Evolutionary conservation across 441 rosid genomes (phyloP).

Genomic region (Cnidoscolus chayamansa): DNA sequence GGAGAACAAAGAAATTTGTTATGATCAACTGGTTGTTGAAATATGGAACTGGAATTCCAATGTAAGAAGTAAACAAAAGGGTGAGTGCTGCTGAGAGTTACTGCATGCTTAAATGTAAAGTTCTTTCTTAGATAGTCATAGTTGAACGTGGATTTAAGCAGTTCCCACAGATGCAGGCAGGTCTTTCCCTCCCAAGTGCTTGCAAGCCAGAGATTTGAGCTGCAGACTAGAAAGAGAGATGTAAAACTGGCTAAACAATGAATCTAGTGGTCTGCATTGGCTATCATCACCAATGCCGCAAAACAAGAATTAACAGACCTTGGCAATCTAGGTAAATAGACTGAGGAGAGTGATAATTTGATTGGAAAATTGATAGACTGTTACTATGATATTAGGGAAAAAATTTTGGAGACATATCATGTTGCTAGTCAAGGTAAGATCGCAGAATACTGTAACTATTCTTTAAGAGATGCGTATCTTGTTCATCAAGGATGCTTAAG

Average conservation of each 20-base stretch:
- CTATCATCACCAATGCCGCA: not conserved
- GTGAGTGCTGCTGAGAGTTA: not conserved
- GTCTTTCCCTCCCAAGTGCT: not conserved
- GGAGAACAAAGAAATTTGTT: not conserved
- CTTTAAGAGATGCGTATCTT: no score
- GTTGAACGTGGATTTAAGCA: not conserved
- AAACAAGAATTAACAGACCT: not conserved
- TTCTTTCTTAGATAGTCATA: not conserved
- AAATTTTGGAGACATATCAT: not conserved
- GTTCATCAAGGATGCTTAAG: not conserved
- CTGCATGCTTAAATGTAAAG: not conserved
- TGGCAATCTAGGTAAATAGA: not conserved
- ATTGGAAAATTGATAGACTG: not conserved
- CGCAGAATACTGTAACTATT: slow-evolving; percentile 8
- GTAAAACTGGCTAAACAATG: not conserved
- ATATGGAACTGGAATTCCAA: not conserved
- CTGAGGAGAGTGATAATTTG: not conserved
- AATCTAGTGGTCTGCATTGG: no score
- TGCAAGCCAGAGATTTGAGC: not conserved
- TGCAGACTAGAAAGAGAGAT: not conserved
- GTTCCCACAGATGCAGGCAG: not conserved
- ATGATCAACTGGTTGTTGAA: not conserved
- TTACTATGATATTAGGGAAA: no score
- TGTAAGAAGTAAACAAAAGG: not conserved
- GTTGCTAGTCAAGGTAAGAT: not conserved